Conservation (phyloP, 129 eudicot species). For the Saposhnikovia divaricata region DNA sequence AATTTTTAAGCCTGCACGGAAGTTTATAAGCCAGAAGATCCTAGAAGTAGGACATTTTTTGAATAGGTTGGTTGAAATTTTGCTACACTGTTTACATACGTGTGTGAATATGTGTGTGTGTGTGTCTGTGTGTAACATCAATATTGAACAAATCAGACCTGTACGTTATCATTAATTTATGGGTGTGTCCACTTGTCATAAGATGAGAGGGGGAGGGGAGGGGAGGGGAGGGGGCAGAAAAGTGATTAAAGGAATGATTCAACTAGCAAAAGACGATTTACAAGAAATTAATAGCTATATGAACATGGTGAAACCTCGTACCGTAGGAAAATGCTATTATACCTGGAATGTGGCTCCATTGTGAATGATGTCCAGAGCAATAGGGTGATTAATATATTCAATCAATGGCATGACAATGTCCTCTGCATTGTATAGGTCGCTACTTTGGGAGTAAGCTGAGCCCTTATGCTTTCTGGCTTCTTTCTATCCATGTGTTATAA, state of each 20-base stretch:
- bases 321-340: slow-evolving; percentile 4
- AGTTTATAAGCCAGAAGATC: not conserved
- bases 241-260: not conserved
- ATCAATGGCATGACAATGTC: slow-evolving; percentile 73
- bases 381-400: slow-evolving; percentile 68
- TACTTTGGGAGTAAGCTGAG: slow-evolving; percentile 24
- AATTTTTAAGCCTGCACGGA: not conserved
- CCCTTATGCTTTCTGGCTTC: slow-evolving; percentile 51
- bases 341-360: slow-evolving; percentile 99
- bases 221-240: not conserved
- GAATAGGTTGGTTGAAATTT: not conserved
- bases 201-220: no score
- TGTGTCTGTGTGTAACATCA: no score
- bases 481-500: slow-evolving; percentile 40
- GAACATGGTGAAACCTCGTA: not conserved
- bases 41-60: not conserved
- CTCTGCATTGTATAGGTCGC: slow-evolving; percentile 67
- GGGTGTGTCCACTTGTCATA: not conserved
- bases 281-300: not conserved
- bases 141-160: not conserved
- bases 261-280: not conserved
- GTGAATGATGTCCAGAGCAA: slow-evolving; percentile 68
- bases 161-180: not conserved
- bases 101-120: not conserved
- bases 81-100: not conserved